Percentiles rank a stretch among this genome's conserved stretches.
These are phyloP conservation scores for Boletus eberwhitei DNA, from an alignment of 768 basidiomycete species.

Conservation along the genomic window DNA sequence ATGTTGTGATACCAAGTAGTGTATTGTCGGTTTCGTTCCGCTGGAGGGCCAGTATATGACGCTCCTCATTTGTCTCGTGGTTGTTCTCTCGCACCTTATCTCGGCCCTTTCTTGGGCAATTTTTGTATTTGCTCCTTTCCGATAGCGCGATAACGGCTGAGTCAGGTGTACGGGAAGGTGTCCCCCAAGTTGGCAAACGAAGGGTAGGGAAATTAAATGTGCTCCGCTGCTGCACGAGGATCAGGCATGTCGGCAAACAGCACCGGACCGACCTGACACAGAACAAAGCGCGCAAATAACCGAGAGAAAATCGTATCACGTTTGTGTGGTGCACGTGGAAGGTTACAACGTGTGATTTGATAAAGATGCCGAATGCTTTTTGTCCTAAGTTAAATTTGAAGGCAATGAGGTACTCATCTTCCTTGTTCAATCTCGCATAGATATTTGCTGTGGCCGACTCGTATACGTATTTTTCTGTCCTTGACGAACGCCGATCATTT, in stretches of 20 bases:
- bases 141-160: neutral
- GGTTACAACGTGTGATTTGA: neutral
- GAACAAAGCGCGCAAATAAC: constrained; percentile 1
- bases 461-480: neutral
- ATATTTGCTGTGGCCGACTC: neutral
- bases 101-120: neutral
- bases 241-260: neutral
- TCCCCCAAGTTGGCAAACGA: neutral
- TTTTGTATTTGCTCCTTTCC: neutral
- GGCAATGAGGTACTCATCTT: neutral
- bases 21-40: neutral
- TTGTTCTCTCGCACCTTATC: neutral
- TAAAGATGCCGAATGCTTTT: neutral
- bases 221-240: constrained; percentile 8
- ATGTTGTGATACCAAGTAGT: neutral
- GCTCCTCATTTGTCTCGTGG: neutral
- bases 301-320: constrained; percentile 1
- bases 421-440: neutral
- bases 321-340: constrained; percentile 8
- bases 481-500: constrained; percentile 8
- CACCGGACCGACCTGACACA: neutral
- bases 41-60: neutral
- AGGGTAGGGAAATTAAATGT: neutral
- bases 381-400: neutral
- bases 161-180: neutral